Conservation (phyloP, 352 stramenopile genomes). For the Thalassiosira oceanica region DNA sequence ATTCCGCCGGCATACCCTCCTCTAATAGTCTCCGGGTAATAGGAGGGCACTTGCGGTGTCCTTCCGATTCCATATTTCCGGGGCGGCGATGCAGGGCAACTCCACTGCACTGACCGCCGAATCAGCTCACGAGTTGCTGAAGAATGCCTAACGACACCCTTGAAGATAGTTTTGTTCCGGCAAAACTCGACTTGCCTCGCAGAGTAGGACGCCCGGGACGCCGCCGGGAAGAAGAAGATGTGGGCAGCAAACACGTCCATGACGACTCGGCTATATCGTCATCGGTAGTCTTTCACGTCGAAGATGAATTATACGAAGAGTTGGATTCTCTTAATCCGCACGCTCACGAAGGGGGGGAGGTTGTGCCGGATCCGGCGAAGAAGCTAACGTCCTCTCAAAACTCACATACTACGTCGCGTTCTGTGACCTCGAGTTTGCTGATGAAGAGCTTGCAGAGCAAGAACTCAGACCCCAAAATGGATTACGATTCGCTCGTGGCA, state of each 20-base stretch:
- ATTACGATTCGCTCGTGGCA: conserved; percentile 14
- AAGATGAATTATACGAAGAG: conserved; percentile 28
- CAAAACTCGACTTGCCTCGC: conserved; percentile 7
- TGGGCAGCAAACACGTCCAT: background rate
- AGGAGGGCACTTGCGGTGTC: too few relatives aligned
- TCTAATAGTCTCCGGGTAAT: too few relatives aligned
- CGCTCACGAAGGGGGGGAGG: conserved; percentile 17
- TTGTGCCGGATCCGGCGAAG: background rate
- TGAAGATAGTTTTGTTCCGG: conserved; percentile 4
- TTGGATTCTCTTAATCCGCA: conserved; percentile 31
- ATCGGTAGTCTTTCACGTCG: conserved; percentile 35
- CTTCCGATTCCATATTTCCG: too few relatives aligned
- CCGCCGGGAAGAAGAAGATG: background rate
- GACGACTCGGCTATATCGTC: background rate
- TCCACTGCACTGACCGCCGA: too few relatives aligned
- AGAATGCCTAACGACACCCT: too few relatives aligned
- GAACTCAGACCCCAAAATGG: too few relatives aligned
- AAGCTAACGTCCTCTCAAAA: background rate
- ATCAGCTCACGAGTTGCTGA: too few relatives aligned
- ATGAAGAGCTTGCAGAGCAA: background rate
- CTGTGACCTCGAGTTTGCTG: background rate
- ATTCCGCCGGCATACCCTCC: too few relatives aligned
- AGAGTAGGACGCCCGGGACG: background rate
- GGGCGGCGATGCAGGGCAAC: too few relatives aligned
- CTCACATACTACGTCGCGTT: too few relatives aligned